These are phyloP conservation scores for Coemansia sp. DNA, from an alignment of 192 early-diverging fungal genomes.

Conservation along the genomic window DNA sequence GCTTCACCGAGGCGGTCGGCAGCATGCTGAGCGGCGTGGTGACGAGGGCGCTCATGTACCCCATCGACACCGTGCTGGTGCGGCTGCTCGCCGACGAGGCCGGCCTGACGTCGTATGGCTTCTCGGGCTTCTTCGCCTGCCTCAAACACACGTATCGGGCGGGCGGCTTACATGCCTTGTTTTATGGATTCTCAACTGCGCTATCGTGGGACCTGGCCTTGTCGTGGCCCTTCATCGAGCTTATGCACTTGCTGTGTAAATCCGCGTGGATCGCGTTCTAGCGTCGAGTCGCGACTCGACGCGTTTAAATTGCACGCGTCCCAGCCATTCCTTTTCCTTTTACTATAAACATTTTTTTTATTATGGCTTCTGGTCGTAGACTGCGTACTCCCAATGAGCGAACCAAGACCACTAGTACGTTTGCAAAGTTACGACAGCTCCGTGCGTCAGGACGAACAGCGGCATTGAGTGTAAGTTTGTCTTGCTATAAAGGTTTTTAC, in stretches of 20 bases:
- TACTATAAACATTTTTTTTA: background rate
- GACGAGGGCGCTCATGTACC: slow-evolving; percentile 19
- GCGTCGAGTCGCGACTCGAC: slow-evolving; percentile 2
- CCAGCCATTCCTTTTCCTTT: background rate
- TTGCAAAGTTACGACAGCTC: slow-evolving; percentile 40
- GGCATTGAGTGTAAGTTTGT: slow-evolving; percentile 8
- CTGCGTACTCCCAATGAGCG: slow-evolving; percentile 25
- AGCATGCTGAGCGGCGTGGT: slow-evolving; percentile 4
- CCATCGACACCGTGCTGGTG: slow-evolving; percentile 23
- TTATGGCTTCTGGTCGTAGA: slow-evolving; percentile 19
- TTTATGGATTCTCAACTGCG: slow-evolving; percentile 14
- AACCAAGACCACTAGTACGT: slow-evolving; percentile 22
- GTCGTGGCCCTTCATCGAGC: slow-evolving; percentile 25
- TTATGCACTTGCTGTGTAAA: slow-evolving; percentile 31
- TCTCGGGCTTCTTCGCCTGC: slow-evolving; percentile 34
- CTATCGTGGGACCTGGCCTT: slow-evolving; percentile 26
- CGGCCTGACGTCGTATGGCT: slow-evolving; percentile 22
- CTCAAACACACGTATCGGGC: background rate
- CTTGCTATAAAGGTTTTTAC: background rate
- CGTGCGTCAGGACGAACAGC: slow-evolving; percentile 39
- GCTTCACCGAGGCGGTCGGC: slow-evolving; percentile 19
- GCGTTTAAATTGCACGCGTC: background rate
- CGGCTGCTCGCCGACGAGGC: slow-evolving; percentile 44
- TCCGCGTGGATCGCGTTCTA: slow-evolving; percentile 8
- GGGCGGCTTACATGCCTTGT: slow-evolving; percentile 18